phyloP scores from a whole-genome alignment of 805 yeast species.

The Yueomyces sinensis region DNA sequence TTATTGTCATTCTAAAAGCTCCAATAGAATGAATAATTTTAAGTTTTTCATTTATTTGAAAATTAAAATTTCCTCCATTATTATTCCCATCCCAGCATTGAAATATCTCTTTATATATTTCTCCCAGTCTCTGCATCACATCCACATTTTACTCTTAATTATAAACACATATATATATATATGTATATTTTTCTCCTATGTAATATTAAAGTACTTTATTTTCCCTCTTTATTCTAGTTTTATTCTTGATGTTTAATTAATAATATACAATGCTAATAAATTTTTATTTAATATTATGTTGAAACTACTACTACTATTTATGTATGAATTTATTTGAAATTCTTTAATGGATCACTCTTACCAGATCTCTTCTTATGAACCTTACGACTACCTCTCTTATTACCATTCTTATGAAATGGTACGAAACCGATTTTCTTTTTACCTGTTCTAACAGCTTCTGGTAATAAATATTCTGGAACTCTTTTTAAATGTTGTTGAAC shows the following conservation, averaged over 20 bases:
- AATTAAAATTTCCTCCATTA: too few relatives aligned
- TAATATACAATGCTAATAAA: not conserved
- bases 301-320: too few relatives aligned
- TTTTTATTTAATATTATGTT: too few relatives aligned
- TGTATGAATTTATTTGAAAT: constrained; percentile 28
- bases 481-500: constrained; percentile 77
- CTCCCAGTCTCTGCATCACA: not conserved
- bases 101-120: too few relatives aligned
- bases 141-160: too few relatives aligned
- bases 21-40: constrained; percentile 13
- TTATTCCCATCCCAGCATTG: too few relatives aligned
- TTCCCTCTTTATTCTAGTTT: too few relatives aligned
- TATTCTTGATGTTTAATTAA: too few relatives aligned
- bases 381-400: constrained; percentile 22
- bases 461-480: constrained; percentile 84
- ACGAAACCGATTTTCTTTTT: constrained; percentile 52
- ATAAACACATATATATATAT: too few relatives aligned
- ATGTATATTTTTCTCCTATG: too few relatives aligned
- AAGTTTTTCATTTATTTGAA: too few relatives aligned
- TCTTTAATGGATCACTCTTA: constrained; percentile 55
- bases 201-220: too few relatives aligned
- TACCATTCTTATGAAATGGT: constrained; percentile 41
- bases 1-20: constrained; percentile 62
- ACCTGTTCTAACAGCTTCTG: constrained; percentile 55
- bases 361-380: constrained; percentile 32